These are phyloP conservation scores for Kondoa malvinella DNA, from an alignment of 768 basidiomycete species.

Conservation along the genomic window DNA sequence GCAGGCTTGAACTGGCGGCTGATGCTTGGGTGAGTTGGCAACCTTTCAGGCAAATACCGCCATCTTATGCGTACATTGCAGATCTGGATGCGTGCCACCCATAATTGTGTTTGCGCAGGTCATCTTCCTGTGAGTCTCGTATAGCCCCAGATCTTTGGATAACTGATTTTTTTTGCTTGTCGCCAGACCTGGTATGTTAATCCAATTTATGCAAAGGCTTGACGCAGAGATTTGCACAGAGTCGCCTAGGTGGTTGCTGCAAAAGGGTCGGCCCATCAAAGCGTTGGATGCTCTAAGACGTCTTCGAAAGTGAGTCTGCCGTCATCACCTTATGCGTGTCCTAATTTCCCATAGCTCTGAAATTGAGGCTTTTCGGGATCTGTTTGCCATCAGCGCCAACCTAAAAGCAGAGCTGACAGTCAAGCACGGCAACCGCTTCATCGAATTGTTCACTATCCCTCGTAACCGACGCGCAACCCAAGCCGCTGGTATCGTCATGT, in stretches of 20 bases:
- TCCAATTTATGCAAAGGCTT: too few species aligned
- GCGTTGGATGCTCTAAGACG: too few species aligned
- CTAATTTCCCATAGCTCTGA: not conserved
- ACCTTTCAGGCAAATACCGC: slow-evolving; percentile 31
- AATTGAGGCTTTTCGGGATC: too few species aligned
- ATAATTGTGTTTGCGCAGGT: slow-evolving; percentile 26
- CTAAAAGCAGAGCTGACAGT: slow-evolving; percentile 12
- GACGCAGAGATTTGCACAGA: too few species aligned
- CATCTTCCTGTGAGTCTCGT: slow-evolving; percentile 39
- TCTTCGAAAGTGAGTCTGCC: not conserved
- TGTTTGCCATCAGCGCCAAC: slow-evolving; percentile 1
- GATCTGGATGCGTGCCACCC: slow-evolving; percentile 32
- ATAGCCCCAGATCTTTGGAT: too few species aligned
- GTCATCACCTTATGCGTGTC: slow-evolving; percentile 25
- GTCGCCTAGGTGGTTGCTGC: too few species aligned
- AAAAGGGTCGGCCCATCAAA: too few species aligned
- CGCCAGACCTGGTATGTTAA: too few species aligned
- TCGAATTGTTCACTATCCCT: slow-evolving; percentile 35
- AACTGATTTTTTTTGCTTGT: too few species aligned
- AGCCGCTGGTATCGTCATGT: slow-evolving; percentile 18
- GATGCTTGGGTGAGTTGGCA: slow-evolving; percentile 25
- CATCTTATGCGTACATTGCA: slow-evolving; percentile 18
- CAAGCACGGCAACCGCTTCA: slow-evolving; percentile 26
- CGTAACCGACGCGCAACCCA: slow-evolving; percentile 22
- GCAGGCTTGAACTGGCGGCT: slow-evolving; percentile 16